phyloP scores from a whole-genome alignment of 2,329 filamentous ascomycete genomes.

The Arthrobotrys entomopaga region DNA sequence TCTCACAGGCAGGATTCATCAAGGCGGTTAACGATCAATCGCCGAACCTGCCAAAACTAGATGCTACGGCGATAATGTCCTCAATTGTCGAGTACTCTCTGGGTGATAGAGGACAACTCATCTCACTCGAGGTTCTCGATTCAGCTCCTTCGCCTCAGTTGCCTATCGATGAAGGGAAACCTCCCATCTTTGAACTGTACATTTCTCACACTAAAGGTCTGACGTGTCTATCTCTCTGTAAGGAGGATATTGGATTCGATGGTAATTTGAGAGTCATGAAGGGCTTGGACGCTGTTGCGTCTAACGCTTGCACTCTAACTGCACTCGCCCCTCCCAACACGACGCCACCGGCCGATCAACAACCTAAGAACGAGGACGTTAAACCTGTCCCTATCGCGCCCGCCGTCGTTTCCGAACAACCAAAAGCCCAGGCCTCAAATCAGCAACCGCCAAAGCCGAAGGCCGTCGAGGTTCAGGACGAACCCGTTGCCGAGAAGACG shows the following conservation, averaged over 20 bases:
- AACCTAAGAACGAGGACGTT: slow-evolving; percentile 63
- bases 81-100: slow-evolving; percentile 96
- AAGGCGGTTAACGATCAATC: slow-evolving; percentile 79
- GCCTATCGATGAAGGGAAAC: slow-evolving; percentile 59
- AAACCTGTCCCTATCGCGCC: slow-evolving; percentile 56
- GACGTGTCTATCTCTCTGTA: slow-evolving; percentile 86
- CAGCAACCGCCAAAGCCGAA: slow-evolving; percentile 57
- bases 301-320: slow-evolving; percentile 78
- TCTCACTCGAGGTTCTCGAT: slow-evolving; percentile 88
- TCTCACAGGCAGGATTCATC: slow-evolving; percentile 90
- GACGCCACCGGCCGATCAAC: slow-evolving; percentile 63
- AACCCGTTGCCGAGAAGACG: slow-evolving; percentile 57
- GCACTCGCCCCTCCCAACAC: slow-evolving; percentile 70
- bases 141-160: slow-evolving; percentile 69
- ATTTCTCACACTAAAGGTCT: slow-evolving; percentile 97
- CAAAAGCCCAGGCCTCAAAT: slow-evolving; percentile 59
- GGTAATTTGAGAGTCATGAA: slow-evolving; percentile 86
- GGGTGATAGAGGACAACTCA: slow-evolving; percentile 81
- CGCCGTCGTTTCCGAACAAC: slow-evolving; percentile 55
- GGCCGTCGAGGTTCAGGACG: slow-evolving; percentile 58
- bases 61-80: slow-evolving; percentile 96
- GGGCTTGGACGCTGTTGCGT: slow-evolving; percentile 78
- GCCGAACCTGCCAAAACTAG: slow-evolving; percentile 79
- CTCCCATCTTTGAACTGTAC: slow-evolving; percentile 88
- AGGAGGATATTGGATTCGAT: slow-evolving; percentile 90